phyloP scores from a whole-genome alignment of 305 asterid species.

The Nicotiana rustica region DNA sequence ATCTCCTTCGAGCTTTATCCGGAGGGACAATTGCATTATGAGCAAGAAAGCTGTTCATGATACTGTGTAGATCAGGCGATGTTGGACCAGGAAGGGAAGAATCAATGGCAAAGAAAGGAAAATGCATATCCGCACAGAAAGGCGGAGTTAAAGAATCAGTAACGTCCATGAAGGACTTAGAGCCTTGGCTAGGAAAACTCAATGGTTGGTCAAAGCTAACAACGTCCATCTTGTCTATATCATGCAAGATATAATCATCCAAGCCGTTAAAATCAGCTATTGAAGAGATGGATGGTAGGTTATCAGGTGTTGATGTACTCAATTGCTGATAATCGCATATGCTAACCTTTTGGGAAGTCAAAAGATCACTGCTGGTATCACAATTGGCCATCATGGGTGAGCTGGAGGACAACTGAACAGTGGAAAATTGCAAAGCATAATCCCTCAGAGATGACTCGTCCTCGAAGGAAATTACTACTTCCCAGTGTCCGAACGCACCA shows the following conservation, averaged over 20 bases:
- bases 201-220: conserved; percentile 52
- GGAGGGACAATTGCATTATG: conserved; percentile 33
- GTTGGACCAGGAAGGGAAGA: conserved; percentile 44
- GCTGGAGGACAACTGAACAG: conserved; percentile 52
- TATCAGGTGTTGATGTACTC: conserved; percentile 52
- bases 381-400: conserved; percentile 42
- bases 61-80: conserved; percentile 52
- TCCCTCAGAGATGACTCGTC: conserved; percentile 52
- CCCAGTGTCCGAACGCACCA: conserved; percentile 58
- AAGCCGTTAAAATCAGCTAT: conserved; percentile 34
- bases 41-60: conserved; percentile 42
- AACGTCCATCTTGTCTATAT: conserved; percentile 53
- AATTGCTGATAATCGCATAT: conserved; percentile 46
- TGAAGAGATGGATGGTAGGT: conserved; percentile 54
- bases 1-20: conserved; percentile 58
- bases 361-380: conserved; percentile 42
- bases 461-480: conserved; percentile 56
- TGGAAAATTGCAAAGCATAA: conserved; percentile 41
- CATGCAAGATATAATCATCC: conserved; percentile 53
- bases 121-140: conserved; percentile 51
- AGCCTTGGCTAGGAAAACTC: conserved; percentile 45
- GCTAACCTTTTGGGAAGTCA: conserved; percentile 44
- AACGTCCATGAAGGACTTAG: conserved; percentile 48
- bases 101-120: conserved; percentile 49
- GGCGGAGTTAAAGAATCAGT: conserved; percentile 53